Evolutionary conservation across 169 alveolate genomes (phyloP).

Genomic region (Plasmodium vivax): DNA sequence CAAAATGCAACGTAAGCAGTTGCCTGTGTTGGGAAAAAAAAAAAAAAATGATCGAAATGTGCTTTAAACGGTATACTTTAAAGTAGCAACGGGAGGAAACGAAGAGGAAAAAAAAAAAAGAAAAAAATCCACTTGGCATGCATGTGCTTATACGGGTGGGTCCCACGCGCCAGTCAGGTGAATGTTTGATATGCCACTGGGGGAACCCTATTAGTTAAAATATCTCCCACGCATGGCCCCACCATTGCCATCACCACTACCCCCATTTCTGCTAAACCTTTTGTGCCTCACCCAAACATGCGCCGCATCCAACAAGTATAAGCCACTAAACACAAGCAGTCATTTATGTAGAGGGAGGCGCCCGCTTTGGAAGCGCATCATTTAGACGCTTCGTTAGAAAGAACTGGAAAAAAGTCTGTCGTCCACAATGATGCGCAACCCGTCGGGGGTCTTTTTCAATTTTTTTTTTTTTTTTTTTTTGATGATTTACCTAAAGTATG

Average conservation of each 20-base stretch:
- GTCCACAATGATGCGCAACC: neutral
- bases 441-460: neutral
- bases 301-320: neutral
- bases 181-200: neutral
- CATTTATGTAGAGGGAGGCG: neutral
- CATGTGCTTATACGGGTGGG: neutral
- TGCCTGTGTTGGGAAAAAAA: conserved; percentile 61
- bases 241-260: neutral
- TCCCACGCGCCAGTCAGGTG: neutral
- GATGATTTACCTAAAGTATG: conserved; percentile 84
- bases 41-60: neutral
- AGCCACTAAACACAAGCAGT: neutral
- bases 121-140: neutral
- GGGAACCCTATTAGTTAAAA: neutral
- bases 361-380: neutral
- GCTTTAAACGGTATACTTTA: neutral
- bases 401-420: neutral
- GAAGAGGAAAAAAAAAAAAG: neutral
- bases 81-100: neutral
- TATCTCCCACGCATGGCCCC: neutral
- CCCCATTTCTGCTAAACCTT: neutral
- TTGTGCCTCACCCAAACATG: neutral
- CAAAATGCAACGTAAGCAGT: conserved; percentile 83
- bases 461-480: neutral
- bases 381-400: neutral